These are phyloP conservation scores for Puccinia coronata DNA, from an alignment of 1,284 basidiomycete species.

Conservation along the genomic window DNA sequence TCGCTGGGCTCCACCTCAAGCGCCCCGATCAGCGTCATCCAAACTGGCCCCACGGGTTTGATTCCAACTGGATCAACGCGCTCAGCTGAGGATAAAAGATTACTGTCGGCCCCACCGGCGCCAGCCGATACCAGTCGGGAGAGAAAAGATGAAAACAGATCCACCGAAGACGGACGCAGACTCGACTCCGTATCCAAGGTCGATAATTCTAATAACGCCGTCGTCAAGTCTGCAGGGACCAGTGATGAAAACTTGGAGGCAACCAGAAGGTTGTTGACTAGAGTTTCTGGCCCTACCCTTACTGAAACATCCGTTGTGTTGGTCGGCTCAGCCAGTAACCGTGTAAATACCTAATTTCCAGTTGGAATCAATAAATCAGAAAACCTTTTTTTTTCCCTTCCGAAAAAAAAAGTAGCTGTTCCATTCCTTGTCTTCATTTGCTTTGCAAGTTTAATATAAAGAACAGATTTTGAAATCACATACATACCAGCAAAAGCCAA, in stretches of 20 bases:
- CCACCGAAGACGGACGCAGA: background rate
- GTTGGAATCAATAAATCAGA: no score
- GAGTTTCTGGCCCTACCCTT: background rate
- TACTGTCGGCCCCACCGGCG: background rate
- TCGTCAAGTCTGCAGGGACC: no score
- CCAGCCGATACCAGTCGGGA: background rate
- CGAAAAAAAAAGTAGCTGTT: no score
- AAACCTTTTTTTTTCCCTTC: no score
- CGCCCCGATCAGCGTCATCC: background rate
- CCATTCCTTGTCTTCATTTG: no score
- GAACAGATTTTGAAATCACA: no score
- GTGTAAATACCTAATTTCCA: background rate
- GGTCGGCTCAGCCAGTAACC: background rate
- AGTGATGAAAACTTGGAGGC: background rate
- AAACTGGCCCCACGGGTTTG: no score
- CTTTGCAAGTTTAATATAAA: no score
- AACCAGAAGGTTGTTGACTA: background rate
- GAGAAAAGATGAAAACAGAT: background rate
- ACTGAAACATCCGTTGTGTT: background rate
- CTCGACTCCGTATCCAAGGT: background rate
- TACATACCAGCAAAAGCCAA: no score
- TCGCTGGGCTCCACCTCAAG: no score
- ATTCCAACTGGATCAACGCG: no score
- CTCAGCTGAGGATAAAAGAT: background rate
- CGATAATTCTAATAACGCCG: background rate